Conservation (phyloP, 257 asterid species). For the Salvia miltiorrhiza region DNA sequence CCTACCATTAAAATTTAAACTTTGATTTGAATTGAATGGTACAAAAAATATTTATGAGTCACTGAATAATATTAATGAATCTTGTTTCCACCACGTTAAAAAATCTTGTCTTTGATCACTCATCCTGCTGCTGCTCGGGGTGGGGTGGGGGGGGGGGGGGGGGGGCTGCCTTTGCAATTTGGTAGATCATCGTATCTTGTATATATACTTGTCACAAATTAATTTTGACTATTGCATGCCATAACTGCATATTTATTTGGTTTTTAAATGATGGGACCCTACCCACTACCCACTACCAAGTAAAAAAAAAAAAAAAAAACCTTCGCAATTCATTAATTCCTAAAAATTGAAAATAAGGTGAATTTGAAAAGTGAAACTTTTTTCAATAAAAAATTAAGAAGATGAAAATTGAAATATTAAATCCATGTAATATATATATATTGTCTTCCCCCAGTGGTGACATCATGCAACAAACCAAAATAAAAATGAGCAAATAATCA, state of each 20-base stretch:
- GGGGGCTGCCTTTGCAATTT: constrained; percentile 7
- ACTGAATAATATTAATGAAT: not conserved
- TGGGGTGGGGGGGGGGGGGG: not conserved
- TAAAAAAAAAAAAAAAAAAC: not conserved
- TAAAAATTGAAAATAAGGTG: too few species aligned
- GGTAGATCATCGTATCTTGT: not conserved
- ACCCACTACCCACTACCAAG: not conserved
- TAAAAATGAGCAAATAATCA: not conserved
- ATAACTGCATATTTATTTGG: not conserved
- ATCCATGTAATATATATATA: too few species aligned
- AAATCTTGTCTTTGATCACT: not conserved
- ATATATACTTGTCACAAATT: not conserved
- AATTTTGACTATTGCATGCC: not conserved
- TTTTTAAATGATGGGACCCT: not conserved
- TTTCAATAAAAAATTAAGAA: too few species aligned
- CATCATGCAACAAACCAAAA: not conserved
- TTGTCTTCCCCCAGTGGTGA: not conserved
- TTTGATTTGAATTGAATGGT: not conserved
- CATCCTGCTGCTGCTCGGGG: not conserved
- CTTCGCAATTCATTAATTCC: too few species aligned
- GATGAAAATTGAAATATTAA: too few species aligned
- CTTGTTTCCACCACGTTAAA: not conserved
- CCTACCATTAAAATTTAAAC: not conserved
- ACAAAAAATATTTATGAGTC: not conserved
- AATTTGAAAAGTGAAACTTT: too few species aligned